Conservation (phyloP, 148 eudicot species). For the Arctostaphylos glauca region DNA sequence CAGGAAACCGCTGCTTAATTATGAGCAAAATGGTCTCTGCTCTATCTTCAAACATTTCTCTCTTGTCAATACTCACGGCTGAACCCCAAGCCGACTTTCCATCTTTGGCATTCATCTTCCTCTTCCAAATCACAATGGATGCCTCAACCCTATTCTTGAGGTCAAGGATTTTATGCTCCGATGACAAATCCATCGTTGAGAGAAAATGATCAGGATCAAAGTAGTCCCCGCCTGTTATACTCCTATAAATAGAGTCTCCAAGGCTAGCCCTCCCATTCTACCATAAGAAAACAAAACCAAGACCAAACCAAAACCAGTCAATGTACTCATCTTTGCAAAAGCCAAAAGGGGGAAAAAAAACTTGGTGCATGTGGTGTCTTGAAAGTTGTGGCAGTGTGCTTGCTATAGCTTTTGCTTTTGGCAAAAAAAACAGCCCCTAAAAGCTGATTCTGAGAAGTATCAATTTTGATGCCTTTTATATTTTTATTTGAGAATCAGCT, state of each 20-base stretch:
- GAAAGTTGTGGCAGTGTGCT: background rate
- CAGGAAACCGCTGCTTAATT: slow-evolving; percentile 60
- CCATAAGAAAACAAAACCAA: slow-evolving; percentile 12
- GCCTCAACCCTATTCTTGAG: slow-evolving; percentile 72
- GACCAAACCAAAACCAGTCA: background rate
- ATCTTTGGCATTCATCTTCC: slow-evolving; percentile 62
- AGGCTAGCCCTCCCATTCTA: slow-evolving; percentile 68
- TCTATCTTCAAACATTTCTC: slow-evolving; percentile 71
- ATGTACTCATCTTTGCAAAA: background rate
- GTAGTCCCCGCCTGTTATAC: slow-evolving; percentile 47
- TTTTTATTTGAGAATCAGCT: too few species aligned
- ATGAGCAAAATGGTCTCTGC: slow-evolving; percentile 58
- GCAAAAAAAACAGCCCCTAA: too few species aligned
- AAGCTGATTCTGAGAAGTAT: background rate
- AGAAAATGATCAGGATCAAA: slow-evolving; percentile 64
- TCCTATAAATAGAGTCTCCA: slow-evolving; percentile 55
- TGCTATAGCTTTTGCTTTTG: too few species aligned
- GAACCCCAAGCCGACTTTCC: slow-evolving; percentile 65
- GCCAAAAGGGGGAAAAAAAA: background rate
- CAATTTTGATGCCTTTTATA: too few species aligned
- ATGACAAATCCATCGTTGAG: slow-evolving; percentile 49
- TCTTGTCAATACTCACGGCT: slow-evolving; percentile 61
- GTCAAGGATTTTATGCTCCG: slow-evolving; percentile 69
- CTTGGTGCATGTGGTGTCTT: background rate
- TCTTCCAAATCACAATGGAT: slow-evolving; percentile 62